Evolutionary conservation across 176 grass and related monocot genomes (phyloP).

Genomic region (Avena sativa): DNA sequence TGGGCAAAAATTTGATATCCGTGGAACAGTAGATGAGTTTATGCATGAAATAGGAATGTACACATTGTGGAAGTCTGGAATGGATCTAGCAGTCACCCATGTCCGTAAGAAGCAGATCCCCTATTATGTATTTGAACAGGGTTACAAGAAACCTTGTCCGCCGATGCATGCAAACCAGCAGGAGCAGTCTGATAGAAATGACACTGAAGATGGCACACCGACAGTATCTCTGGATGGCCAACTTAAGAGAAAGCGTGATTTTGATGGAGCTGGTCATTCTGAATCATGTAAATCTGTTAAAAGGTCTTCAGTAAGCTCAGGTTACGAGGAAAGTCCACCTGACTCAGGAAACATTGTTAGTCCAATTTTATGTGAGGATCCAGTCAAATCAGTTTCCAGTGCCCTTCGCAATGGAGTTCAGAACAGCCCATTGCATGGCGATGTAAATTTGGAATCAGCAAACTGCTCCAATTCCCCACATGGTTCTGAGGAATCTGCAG

Average conservation of each 20-base stretch:
- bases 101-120: slow-evolving; percentile 75
- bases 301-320: slow-evolving; percentile 53
- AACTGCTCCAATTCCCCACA: slow-evolving; percentile 45
- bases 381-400: slow-evolving; percentile 26
- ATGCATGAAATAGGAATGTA: slow-evolving; percentile 81
- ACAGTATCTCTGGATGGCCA: slow-evolving; percentile 20
- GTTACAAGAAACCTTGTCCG: slow-evolving; percentile 67
- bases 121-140: slow-evolving; percentile 82
- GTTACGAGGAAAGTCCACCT: slow-evolving; percentile 43
- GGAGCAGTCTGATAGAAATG: slow-evolving; percentile 57
- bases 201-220: slow-evolving; percentile 42
- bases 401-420: slow-evolving; percentile 19
- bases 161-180: slow-evolving; percentile 47
- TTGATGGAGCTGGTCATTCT: slow-evolving; percentile 42
- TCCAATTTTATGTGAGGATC: slow-evolving; percentile 9
- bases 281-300: slow-evolving; percentile 43
- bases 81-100: slow-evolving; percentile 92
- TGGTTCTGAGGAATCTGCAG: slow-evolving; percentile 52
- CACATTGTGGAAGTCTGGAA: slow-evolving; percentile 77
- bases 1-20: slow-evolving; percentile 93
- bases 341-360: slow-evolving; percentile 33
- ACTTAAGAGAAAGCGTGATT: slow-evolving; percentile 54
- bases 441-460: slow-evolving; percentile 39
- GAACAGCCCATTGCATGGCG: slow-evolving; percentile 25
- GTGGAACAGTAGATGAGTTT: slow-evolving; percentile 92